Base-by-base conservation (phyloP, 176 grass and related monocot species). In the Phoenix dactylifera region DNA sequence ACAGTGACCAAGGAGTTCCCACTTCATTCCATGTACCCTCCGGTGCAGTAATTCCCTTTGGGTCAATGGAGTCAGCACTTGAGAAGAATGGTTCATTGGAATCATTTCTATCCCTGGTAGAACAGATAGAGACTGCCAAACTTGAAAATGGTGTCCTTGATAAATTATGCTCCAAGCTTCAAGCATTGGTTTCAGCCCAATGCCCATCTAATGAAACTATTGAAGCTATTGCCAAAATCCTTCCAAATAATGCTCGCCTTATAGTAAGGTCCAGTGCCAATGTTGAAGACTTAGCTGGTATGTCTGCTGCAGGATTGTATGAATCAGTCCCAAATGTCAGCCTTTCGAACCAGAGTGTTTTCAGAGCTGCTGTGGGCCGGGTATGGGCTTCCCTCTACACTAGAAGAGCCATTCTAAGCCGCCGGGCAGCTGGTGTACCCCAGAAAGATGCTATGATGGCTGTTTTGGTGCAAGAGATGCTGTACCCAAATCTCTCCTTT, bases 381-480 rank as follows among this genome's bases (percentile, higher is more conserved):
- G 87, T 96, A 24, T 96, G 87, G 92, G 92, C 92, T 52, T 96
- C 92, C 18, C 81, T 96, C 39, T 96, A 90, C 78, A 85, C 92
- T n/a, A 76, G 87, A 59, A 83, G 92, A 32, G 87, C 87, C 60
- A 80, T 97, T 52, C 75, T 97, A 62, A 91, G 92, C 59, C 83
- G 92, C 23, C 81, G 87, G 65, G 83, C 26, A 0, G 87, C 83
- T 54, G 88, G 85, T 69, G 80, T 97, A 25, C 81, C 87, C 32
- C 87, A 97, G 72, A 67, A 55, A 66, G 78, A 90, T 0, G 87
- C 92, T 5, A 85, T 71, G 63, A 97, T 97, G 92, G 92, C 92
- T 10, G 52, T 97, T 63, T 72, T 97, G 57, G 92, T 97, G 29
- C 92, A 97, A 58, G 92, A 88, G 67, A 91, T 97, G 87, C 69